Percentiles rank a stretch among this genome's conserved stretches.
Evolutionary conservation across 345 rosid genomes (phyloP).

Genomic region (Citrus medica): DNA sequence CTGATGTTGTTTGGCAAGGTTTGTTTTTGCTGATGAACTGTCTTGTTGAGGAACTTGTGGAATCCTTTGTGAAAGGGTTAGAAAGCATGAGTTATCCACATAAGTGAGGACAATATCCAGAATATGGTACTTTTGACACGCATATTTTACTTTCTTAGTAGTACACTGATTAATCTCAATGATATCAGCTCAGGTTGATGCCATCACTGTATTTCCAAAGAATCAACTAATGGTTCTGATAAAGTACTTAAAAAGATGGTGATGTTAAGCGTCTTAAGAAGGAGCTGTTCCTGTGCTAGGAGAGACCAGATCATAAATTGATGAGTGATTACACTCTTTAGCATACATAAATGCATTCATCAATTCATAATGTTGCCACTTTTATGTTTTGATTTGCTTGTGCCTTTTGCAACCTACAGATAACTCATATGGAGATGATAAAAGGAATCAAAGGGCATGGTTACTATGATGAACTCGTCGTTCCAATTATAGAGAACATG

Average conservation of each 20-base stretch:
- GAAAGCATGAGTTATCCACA: not conserved
- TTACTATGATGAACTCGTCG: slow-evolving; percentile 87
- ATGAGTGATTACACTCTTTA: not conserved
- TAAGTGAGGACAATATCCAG: not conserved
- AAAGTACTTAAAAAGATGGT: not conserved
- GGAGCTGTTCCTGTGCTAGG: not conserved
- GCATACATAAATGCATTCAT: not conserved
- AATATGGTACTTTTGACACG: not conserved
- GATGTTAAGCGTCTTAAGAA: not conserved
- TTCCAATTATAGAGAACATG: slow-evolving; percentile 94
- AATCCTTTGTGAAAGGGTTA: not conserved
- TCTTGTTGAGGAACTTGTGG: not conserved
- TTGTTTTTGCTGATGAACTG: not conserved
- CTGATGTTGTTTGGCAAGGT: not conserved
- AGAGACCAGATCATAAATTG: not conserved
- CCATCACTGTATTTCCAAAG: not conserved
- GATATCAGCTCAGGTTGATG: not conserved
- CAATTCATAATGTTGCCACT: not conserved
- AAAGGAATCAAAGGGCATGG: slow-evolving; percentile 99
- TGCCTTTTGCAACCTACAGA: slow-evolving; percentile 38
- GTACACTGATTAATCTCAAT: not conserved
- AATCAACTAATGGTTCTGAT: not conserved
- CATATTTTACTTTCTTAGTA: not conserved
- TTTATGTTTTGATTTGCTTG: slow-evolving; percentile 5
- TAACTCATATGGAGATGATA: slow-evolving; percentile 99